A percentile compares a stretch with the other conserved stretches of the same genome.
These are phyloP conservation scores for Acanthamoeba healyi DNA, from an alignment of 208 protist genomes.

Conservation along the genomic window DNA sequence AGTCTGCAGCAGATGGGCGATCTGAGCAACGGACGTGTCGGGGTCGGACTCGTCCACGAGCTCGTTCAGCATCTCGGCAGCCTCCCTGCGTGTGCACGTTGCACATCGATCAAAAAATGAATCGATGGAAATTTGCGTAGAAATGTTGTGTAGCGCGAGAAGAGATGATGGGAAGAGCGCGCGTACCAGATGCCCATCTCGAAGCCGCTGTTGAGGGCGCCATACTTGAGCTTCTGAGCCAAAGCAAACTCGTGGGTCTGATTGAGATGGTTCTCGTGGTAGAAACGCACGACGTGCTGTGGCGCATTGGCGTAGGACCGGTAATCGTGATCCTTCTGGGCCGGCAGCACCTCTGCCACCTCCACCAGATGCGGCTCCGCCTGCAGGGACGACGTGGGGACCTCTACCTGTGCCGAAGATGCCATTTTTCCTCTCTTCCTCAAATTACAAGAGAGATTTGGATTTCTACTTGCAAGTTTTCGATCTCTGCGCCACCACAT, in stretches of 20 bases:
- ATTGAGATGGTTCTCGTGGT: conserved; percentile 76
- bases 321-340: conserved; percentile 10
- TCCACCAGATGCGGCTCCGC: not conserved
- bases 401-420: not conserved
- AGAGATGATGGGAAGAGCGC: not conserved
- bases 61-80: conserved; percentile 83
- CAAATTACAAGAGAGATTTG: not conserved
- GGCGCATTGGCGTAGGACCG: not conserved
- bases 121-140: not conserved
- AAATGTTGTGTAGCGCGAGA: not conserved
- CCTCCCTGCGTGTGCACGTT: conserved; percentile 71
- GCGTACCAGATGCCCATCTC: conserved; percentile 78
- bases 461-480: not conserved
- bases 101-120: no score
- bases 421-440: not conserved
- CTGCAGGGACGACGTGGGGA: not conserved
- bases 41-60: conserved; percentile 84
- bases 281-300: conserved; percentile 51
- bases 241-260: conserved; percentile 77
- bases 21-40: conserved; percentile 84
- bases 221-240: conserved; percentile 31
- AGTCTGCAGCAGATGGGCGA: conserved; percentile 86
- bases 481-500: no score
- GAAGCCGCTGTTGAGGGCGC: conserved; percentile 31
- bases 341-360: conserved; percentile 14